Evolutionary conservation across 1,284 basidiomycete species (phyloP).

Genomic region (Pseudozyma thailandica): DNA sequence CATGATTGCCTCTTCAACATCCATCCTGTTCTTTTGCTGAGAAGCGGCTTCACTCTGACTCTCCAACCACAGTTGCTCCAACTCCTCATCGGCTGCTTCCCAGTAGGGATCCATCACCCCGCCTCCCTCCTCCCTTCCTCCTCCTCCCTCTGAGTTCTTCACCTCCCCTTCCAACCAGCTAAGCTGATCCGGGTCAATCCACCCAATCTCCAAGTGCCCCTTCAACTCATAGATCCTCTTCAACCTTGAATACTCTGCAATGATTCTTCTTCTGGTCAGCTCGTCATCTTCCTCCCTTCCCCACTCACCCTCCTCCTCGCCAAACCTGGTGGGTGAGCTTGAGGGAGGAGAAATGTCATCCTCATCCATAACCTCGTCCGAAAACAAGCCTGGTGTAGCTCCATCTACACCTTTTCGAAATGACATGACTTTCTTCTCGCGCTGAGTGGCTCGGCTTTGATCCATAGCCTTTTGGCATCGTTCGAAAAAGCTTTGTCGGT

Average conservation of each 20-base stretch:
- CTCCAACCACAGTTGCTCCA: constrained; percentile 37
- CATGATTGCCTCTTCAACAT: background rate
- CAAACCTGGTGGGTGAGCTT: too few relatives aligned
- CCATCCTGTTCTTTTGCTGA: background rate
- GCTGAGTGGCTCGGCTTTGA: background rate
- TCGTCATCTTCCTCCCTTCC: constrained; percentile 43
- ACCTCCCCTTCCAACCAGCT: constrained; percentile 32
- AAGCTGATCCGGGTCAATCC: constrained; percentile 49
- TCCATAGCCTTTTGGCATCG: constrained; percentile 38
- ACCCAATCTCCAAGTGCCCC: constrained; percentile 43
- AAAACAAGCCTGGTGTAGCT: constrained; percentile 14
- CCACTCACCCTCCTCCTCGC: background rate
- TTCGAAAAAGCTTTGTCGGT: constrained; percentile 39
- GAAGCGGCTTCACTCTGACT: constrained; percentile 13
- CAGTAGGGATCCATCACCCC: constrained; percentile 19
- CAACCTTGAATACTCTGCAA: constrained; percentile 42
- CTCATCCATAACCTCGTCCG: constrained; percentile 25
- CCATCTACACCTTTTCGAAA: constrained; percentile 29
- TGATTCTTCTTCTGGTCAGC: constrained; percentile 31
- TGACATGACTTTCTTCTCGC: background rate
- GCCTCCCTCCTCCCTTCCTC: background rate
- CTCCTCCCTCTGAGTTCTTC: constrained; percentile 2
- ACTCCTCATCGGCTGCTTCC: constrained; percentile 21
- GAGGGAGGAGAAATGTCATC: constrained; percentile 16
- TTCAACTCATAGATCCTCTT: constrained; percentile 46